Conservation (phyloP, 805 yeast species). For the Wickerhamomyces strasburgensis region DNA sequence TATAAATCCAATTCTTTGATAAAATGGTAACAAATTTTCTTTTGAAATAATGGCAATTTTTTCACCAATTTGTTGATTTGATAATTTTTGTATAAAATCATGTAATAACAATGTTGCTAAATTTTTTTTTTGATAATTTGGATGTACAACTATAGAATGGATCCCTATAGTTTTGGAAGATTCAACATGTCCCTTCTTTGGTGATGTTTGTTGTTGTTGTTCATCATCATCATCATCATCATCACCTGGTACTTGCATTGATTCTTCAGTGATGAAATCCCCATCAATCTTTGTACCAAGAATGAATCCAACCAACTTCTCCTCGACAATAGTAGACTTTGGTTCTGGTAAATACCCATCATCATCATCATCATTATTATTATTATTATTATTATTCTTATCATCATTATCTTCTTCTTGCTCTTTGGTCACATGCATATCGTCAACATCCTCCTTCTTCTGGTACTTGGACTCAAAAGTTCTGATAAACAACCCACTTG, state of each 20-base stretch:
- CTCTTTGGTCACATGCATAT: conserved; percentile 9
- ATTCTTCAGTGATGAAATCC: conserved; percentile 45
- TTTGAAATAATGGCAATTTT: conserved; percentile 72
- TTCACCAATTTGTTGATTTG: conserved; percentile 82
- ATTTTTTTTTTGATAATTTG: conserved; percentile 74
- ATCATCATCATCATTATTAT: conserved; percentile 26
- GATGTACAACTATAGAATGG: conserved; percentile 75
- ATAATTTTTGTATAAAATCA: conserved; percentile 86
- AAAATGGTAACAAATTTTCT: conserved; percentile 64
- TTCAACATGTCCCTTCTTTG: conserved; percentile 62
- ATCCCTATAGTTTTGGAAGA: conserved; percentile 69
- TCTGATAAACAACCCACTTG: conserved; percentile 82
- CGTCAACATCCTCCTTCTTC: conserved; percentile 12
- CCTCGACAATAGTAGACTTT: conserved; percentile 40
- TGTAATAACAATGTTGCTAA: conserved; percentile 78
- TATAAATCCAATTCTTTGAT: conserved; percentile 75
- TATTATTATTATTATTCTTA: conserved; percentile 18
- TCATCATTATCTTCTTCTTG: conserved; percentile 16
- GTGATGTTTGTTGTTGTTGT: no score
- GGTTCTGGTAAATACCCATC: conserved; percentile 26
- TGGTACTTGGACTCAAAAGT: conserved; percentile 36
- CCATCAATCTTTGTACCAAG: conserved; percentile 66
- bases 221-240: conserved; percentile 41
- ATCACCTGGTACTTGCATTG: conserved; percentile 56
- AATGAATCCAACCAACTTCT: conserved; percentile 73